Conservation (phyloP, 2,329 filamentous ascomycete genomes). For the Ustilaginoidea virens region DNA sequence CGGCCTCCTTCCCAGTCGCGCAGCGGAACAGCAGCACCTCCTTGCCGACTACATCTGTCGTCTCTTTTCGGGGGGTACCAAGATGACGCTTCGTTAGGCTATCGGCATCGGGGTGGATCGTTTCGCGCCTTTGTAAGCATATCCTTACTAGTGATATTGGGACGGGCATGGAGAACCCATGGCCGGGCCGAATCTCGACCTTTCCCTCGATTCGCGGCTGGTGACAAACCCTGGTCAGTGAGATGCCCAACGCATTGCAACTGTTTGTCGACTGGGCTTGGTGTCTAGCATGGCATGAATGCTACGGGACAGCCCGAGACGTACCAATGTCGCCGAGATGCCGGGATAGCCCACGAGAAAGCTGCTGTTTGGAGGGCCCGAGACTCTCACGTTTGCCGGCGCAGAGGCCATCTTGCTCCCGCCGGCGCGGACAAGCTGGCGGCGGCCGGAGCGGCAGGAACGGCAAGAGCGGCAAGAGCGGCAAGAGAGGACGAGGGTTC, state of each 20-base stretch:
- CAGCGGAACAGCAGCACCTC: conserved; percentile 88
- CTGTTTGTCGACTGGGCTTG: conserved; percentile 4
- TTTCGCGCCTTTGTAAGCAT: conserved; percentile 83
- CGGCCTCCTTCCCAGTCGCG: conserved; percentile 66
- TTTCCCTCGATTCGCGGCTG: conserved; percentile 95
- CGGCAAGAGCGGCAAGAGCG: too few species aligned
- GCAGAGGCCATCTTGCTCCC: conserved; percentile 14
- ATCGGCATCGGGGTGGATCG: conserved; percentile 91
- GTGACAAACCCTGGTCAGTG: not conserved
- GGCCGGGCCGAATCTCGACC: conserved; percentile 82
- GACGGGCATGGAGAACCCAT: conserved; percentile 78
- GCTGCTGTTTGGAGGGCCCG: conserved; percentile 90
- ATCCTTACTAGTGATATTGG: conserved; percentile 87
- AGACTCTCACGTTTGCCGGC: conserved; percentile 62
- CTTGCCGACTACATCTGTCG: conserved; percentile 85
- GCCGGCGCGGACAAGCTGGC: conserved; percentile 6
- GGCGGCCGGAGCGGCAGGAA: conserved; percentile 2
- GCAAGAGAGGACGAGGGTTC: too few species aligned
- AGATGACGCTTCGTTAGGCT: conserved; percentile 86
- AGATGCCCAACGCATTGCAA: not conserved
- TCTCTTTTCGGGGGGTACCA: conserved; percentile 78
- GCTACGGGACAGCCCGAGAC: conserved; percentile 20
- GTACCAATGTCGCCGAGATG: conserved; percentile 90
- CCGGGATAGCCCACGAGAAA: conserved; percentile 95
- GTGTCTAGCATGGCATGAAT: not conserved